Evolutionary conservation across 495 filamentous ascomycete genomes (phyloP), one percentile per base, ranked within the genome.

Genomic region (Xylaria castorea): DNA sequence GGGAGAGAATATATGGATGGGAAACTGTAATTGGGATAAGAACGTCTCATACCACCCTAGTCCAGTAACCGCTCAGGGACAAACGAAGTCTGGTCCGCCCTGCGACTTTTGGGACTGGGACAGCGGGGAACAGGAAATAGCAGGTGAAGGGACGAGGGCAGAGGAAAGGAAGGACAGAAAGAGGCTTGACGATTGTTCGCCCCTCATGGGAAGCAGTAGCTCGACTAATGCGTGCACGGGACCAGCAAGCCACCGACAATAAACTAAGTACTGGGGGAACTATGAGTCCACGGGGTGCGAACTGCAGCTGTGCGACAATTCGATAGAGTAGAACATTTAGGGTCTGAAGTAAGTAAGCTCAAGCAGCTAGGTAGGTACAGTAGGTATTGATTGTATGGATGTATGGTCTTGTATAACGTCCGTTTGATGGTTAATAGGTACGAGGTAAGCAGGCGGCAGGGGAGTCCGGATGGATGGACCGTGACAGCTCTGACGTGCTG

Each of bases 221-320:
- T 50, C 44, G 66, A 64, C 40, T 57, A 57, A 27, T 57, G 50
- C 36, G 48, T 53, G 69, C 69, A 71, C 69, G 69, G 69, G 48
- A 40, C 44, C 60, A 50, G 50, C 34, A 68, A 68, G 66, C 32
- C 66, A 68, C 66, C 34, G 30, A 68, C 66, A 51, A 57, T 14
- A 44, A 68, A 34, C 42, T 48, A 18, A 5, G 27, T 30, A 57
- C 53, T 4, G 63, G 61, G 22, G 61, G 22, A 63, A 44, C 51
- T 30, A 34, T 32, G 30, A 36, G 55, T 38, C 58, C 58, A 61
- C 20, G 58, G 34, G 58, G 34, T 61, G 16, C 58, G 34, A 12
- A 61, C 18, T 61, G 58, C 20, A 38, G n/a, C 22, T 38, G 58
- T 61, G 34, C 58, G n/a, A 61, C 58, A 61, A 61, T 61, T 61